Percentiles rank a stretch among this genome's conserved stretches.
Evolutionary conservation across 768 basidiomycete genomes (phyloP).

Genomic region (Boletus rubroflammeus): DNA sequence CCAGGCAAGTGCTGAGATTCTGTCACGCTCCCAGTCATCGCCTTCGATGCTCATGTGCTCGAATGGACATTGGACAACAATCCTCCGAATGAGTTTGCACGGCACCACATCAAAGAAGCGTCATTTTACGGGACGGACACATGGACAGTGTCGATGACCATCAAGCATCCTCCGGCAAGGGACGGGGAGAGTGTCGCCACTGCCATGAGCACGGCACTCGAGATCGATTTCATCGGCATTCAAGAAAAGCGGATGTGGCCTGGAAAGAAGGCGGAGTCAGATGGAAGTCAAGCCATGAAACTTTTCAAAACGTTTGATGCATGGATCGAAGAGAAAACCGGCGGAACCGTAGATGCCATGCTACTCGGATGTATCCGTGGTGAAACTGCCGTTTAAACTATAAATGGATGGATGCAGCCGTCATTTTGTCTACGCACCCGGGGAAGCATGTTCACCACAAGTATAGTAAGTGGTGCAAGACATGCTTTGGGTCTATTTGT

Average conservation of each 20-base stretch:
- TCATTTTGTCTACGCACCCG: not conserved
- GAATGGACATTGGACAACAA: constrained; percentile 78
- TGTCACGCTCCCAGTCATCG: constrained; percentile 51
- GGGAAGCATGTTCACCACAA: not conserved
- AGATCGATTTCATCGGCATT: constrained; percentile 76
- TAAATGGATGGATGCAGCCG: not conserved
- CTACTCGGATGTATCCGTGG: constrained; percentile 73
- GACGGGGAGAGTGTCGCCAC: not conserved
- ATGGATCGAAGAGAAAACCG: constrained; percentile 66
- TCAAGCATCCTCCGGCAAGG: constrained; percentile 44
- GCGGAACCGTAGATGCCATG: constrained; percentile 62
- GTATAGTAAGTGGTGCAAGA: not conserved
- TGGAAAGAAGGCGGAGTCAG: constrained; percentile 49
- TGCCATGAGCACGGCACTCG: constrained; percentile 29
- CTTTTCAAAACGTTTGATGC: constrained; percentile 72
- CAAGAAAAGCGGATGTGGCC: constrained; percentile 87
- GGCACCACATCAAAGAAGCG: constrained; percentile 91
- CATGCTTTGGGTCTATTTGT: not conserved
- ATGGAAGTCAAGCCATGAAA: constrained; percentile 58
- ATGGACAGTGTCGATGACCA: constrained; percentile 70
- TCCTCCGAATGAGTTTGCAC: constrained; percentile 68
- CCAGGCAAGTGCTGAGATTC: not conserved
- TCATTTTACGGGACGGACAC: constrained; percentile 77
- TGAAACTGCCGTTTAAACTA: constrained; percentile 38
- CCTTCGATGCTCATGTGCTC: constrained; percentile 88